These are phyloP conservation scores for Phytophthora ohioensis DNA, from an alignment of 352 stramenopile genomes.

Conservation along the genomic window DNA sequence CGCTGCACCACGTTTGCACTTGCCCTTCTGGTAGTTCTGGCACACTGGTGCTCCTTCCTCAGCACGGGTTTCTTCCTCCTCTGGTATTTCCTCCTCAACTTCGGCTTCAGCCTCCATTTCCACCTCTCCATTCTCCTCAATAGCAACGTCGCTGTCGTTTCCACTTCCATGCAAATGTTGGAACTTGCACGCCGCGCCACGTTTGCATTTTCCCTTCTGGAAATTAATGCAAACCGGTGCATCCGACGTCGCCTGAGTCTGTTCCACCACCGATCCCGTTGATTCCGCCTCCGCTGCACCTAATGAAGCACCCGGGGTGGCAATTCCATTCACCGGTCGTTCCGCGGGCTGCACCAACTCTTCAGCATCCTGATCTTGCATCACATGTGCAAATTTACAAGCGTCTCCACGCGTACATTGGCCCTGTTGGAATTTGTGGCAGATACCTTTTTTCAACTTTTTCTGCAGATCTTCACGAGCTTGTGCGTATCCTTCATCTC, in stretches of 20 bases:
- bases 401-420: slow-evolving; percentile 66
- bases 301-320: slow-evolving; percentile 36
- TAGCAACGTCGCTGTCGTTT: slow-evolving; percentile 1
- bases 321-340: slow-evolving; percentile 33
- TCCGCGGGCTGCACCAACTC: slow-evolving; percentile 53
- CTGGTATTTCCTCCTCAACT: slow-evolving; percentile 10
- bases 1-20: slow-evolving; percentile 67
- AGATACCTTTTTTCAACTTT: slow-evolving; percentile 82
- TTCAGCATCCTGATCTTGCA: slow-evolving; percentile 65
- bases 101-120: slow-evolving; percentile 12
- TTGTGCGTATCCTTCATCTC: slow-evolving; percentile 73
- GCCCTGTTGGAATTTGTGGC: slow-evolving; percentile 75
- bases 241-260: slow-evolving; percentile 49
- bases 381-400: slow-evolving; percentile 81
- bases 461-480: slow-evolving; percentile 77
- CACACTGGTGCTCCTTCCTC: slow-evolving; percentile 63
- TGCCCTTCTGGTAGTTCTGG: slow-evolving; percentile 74
- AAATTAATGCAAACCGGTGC: slow-evolving; percentile 79
- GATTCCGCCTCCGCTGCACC: slow-evolving; percentile 17
- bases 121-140: slow-evolving; percentile 14
- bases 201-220: slow-evolving; percentile 80
- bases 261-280: background rate
- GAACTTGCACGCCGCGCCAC: slow-evolving; percentile 63
- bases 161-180: slow-evolving; percentile 50
- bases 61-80: slow-evolving; percentile 49